Evolutionary conservation across 1,139 yeast species (phyloP).

Genomic region (Taphrina flavorubra): DNA sequence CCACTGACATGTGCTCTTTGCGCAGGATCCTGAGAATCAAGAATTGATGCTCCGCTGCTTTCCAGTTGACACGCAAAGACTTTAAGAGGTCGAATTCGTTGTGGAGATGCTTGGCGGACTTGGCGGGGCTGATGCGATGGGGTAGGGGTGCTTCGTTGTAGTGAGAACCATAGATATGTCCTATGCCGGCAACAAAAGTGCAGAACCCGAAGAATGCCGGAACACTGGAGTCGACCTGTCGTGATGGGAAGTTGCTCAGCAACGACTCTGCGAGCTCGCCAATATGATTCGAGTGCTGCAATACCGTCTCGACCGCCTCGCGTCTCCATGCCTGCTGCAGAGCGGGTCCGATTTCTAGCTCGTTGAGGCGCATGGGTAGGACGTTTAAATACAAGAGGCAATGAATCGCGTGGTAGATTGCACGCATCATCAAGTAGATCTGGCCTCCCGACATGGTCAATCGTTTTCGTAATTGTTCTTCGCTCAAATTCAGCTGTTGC

Average conservation of each 20-base stretch:
- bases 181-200: constrained; percentile 8
- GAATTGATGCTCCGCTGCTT: constrained; percentile 6
- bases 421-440: constrained; percentile 13
- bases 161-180: constrained; percentile 14
- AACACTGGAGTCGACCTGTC: constrained; percentile 15
- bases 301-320: constrained; percentile 16
- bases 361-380: constrained; percentile 8
- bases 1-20: constrained; percentile 14
- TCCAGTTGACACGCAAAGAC: constrained; percentile 6
- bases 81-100: constrained; percentile 10
- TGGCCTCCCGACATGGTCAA: constrained; percentile 2
- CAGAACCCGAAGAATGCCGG: constrained; percentile 13
- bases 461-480: constrained; percentile 3
- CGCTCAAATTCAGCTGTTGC: background rate
- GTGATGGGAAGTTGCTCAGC: constrained; percentile 6
- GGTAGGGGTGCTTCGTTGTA: constrained; percentile 11
- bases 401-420: constrained; percentile 10
- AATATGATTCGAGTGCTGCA: constrained; percentile 15
- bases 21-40: constrained; percentile 6
- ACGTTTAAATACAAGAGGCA: constrained; percentile 3
- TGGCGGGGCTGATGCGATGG: constrained; percentile 13
- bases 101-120: background rate
- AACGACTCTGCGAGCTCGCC: constrained; percentile 6
- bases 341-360: constrained; percentile 8
- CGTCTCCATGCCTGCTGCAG: constrained; percentile 13